Base-by-base conservation (phyloP, 768 basidiomycete species). In the Gloeopeniophorella convolvens region DNA sequence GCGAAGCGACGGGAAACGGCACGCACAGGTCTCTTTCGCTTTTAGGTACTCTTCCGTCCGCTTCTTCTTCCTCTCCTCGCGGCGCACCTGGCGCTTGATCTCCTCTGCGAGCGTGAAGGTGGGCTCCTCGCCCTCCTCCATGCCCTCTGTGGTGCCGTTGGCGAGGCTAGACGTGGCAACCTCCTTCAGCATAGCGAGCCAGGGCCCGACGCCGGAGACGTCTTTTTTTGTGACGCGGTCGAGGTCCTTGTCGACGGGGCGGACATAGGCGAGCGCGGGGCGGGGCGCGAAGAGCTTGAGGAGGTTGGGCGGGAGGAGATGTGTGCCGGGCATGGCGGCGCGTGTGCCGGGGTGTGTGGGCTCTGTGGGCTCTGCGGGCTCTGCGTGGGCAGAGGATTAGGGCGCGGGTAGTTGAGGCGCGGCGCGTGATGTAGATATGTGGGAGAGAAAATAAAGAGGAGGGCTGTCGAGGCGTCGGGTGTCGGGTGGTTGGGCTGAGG, bases 221-320 rank as follows among this genome's bases (percentile, higher is more conserved):
- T 77, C 67, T 68, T 94, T 89, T 44, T 67, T 63, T 28, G 70
- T 75, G 51, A 91, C 75, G 27, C 81, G 80, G 68, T 89, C 79
- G 31, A 89, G 82, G 63, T 96, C 90, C 59, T 72, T 83, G 64
- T 88, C 91, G 28, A 90, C 74, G 0, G 95, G 93, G 8, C 91
- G 83, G 26, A 82, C 62, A 64, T 92, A 98, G 1, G 87, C 86
- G 3, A 97, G 77, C 3, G 85, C 88, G 1, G 95, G 91, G 6
- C 96, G 82, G 4, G 96, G 93, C 0, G 91, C 85, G 66, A 98
- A 99, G 58, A 98, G 85, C 66, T 95, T 93, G 66, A 98, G 83
- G 45, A 99, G 80, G 69, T 97, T 96, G 3, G 92, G 92, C 3
- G 95, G 95, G 20, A 99, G 78, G 20, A 94, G 75, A 70, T 94